Conservation (phyloP, 2,329 filamentous ascomycete species). For the Cercospora zeina region DNA sequence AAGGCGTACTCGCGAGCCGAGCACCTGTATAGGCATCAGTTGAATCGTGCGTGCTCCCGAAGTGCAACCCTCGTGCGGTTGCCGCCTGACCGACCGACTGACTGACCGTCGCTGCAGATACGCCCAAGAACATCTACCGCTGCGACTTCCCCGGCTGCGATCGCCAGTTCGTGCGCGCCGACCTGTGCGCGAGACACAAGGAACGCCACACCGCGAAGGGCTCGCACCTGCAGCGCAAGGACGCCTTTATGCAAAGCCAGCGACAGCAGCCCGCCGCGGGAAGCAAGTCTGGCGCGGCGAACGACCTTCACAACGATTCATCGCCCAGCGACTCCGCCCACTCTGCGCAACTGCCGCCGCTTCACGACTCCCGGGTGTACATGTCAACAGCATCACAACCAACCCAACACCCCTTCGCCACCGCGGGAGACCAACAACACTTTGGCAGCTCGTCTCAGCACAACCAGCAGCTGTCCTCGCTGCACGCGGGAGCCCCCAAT, state of each 20-base stretch:
- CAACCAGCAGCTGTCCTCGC: slow-evolving; percentile 19
- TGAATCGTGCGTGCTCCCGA: slow-evolving; percentile 70
- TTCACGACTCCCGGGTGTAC: slow-evolving; percentile 18
- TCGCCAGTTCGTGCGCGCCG: slow-evolving; percentile 87
- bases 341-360: slow-evolving; percentile 18
- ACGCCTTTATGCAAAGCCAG: slow-evolving; percentile 59
- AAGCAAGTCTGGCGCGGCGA: not conserved
- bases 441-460: slow-evolving; percentile 18
- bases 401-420: slow-evolving; percentile 20
- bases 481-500: slow-evolving; percentile 17
- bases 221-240: slow-evolving; percentile 72
- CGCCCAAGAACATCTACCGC: slow-evolving; percentile 89
- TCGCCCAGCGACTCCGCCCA: slow-evolving; percentile 32
- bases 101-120: slow-evolving; percentile 57
- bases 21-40: slow-evolving; percentile 92
- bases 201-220: slow-evolving; percentile 61
- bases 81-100: too few species aligned
- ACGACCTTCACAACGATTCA: slow-evolving; percentile 23
- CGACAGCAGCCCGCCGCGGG: slow-evolving; percentile 12
- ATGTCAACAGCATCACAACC: slow-evolving; percentile 19
- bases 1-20: slow-evolving; percentile 97
- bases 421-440: slow-evolving; percentile 19
- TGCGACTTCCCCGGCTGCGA: slow-evolving; percentile 91
- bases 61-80: not conserved
- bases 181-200: slow-evolving; percentile 72